Conservation (phyloP, 129 eudicot species). For the Helichrysum umbraculigerum region DNA sequence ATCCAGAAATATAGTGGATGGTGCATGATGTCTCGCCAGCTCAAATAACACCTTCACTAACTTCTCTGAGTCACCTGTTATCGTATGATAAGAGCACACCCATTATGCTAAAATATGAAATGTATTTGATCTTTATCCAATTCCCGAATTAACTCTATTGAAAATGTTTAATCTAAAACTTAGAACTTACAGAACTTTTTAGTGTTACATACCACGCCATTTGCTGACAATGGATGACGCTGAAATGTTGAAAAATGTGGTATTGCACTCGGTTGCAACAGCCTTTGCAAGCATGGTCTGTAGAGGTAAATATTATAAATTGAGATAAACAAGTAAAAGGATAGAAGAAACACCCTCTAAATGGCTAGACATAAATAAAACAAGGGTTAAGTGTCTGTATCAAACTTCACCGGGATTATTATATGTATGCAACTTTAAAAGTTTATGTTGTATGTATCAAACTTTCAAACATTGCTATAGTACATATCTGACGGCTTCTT, state of each 20-base stretch:
- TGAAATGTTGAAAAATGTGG: conserved; percentile 97
- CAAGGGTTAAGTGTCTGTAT: not conserved
- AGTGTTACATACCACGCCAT: conserved; percentile 87
- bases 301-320: conserved; percentile 16
- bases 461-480: no score
- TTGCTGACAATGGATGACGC: conserved; percentile 99
- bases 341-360: conserved; percentile 2
- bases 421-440: not conserved
- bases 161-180: not conserved
- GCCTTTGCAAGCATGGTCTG: conserved; percentile 99
- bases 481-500: no score
- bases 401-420: not conserved
- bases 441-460: not conserved
- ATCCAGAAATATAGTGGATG: conserved; percentile 94
- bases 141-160: not conserved
- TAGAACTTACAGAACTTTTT: conserved; percentile 2
- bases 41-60: conserved; percentile 93
- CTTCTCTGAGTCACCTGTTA: conserved; percentile 96
- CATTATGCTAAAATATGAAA: not conserved
- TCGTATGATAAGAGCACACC: not conserved
- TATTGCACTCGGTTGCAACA: conserved; percentile 98
- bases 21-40: conserved; percentile 99
- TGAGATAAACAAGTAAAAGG: conserved; percentile 14
- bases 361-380: no score
- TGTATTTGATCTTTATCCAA: not conserved